Base-by-base conservation (phyloP, 208 protist species). In the Trypanosoma theileri region DNA sequence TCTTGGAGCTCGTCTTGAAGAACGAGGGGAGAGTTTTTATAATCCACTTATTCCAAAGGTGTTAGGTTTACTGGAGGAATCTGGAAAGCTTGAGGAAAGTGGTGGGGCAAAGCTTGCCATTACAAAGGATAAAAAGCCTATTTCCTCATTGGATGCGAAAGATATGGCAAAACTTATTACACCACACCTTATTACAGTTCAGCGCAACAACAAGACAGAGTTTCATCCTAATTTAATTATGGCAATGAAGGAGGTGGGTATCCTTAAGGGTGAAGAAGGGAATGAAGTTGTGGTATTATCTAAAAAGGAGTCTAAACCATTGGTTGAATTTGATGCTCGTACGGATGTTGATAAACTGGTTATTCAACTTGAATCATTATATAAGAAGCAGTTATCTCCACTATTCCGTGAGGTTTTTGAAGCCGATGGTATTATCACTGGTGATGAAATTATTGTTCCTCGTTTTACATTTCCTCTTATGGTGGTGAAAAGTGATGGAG, bases 21-120 rank as follows among this genome's bases (percentile, higher is more conserved):
- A 98, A 76, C 81, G 86, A 40, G 98, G 98, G 22, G 98, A 99
- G 85, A 98, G 95, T 71, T 98, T 97, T 75, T 98, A 99, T 92
- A 98, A 98, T 72, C 77, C 85, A 12, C 75, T 96, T 59, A 96
- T 99, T 75, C 87, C 86, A 4, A 73, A 83, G 44, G 87, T 96
- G 44, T 64, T 98, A 22, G 55, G 77, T 35, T 58, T 94, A 24
- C 80, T 98, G 31, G 80, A 94, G 54, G 77, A 93, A 58, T 80
- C 79, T 11, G 90, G 89, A 24, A 80, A 92, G 59, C 76, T 93
- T 26, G 85, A 86, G 74, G 79, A 85, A 55, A 91, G 78, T 71
- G 88, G 96, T 60, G 94, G 94, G 51, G 96, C 95, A 7, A 92
- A 92, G 71, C 71, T 98, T 51, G 86, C 94, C 54, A 59, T 95